Base-by-base conservation (phyloP, 805 yeast species). In the Wickerhamiella hasegawae region DNA sequence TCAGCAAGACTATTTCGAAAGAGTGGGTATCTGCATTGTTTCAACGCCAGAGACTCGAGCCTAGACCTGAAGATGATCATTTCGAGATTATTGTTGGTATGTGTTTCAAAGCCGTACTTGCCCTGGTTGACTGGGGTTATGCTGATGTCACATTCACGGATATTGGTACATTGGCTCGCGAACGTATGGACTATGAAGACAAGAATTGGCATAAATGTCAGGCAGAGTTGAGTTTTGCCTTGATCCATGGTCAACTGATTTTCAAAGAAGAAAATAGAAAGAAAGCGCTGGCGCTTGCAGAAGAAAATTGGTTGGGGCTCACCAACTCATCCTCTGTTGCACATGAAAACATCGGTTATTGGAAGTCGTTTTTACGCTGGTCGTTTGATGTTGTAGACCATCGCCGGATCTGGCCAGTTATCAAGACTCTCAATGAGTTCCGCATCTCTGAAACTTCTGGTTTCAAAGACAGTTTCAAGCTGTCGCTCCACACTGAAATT, bases 311-410 rank as follows among this genome's bases (percentile, higher is more conserved):
- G 3, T 5, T 25, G 11, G n/a, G n/a, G 5, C 25, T 27, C 9
- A 5, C 18, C 9, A 15, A 6, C 9, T 27, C 23, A 4, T 8
- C 14, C 6, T 2, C 4, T 4, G 10, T 87, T 37, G 69, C 81
- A 1, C 92, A 83, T 3, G 90, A 84, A 22, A 76, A 75, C 3
- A 55, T 66, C 26, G 68, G 65, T 15, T 71, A 79, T 28, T 90
- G 96, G 96, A 63, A 65, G 24, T 67, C 82, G 0, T 68, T 81
- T 33, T 62, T 76, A 3, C 76, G 82, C 76, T 77, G 83, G 79
- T 48, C 73, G 1, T 78, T 83, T 0, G 54, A 71, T 0, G 75
- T 70, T 44, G 60, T 73, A 26, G 65, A 54, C 28, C 37, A 41
- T 27, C 68, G 94, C 49, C 66, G 94, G 39, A 66, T 70, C 36